Conservation (phyloP, 495 filamentous ascomycete species). For the Aspergillus sclerotiicarbonarius region DNA sequence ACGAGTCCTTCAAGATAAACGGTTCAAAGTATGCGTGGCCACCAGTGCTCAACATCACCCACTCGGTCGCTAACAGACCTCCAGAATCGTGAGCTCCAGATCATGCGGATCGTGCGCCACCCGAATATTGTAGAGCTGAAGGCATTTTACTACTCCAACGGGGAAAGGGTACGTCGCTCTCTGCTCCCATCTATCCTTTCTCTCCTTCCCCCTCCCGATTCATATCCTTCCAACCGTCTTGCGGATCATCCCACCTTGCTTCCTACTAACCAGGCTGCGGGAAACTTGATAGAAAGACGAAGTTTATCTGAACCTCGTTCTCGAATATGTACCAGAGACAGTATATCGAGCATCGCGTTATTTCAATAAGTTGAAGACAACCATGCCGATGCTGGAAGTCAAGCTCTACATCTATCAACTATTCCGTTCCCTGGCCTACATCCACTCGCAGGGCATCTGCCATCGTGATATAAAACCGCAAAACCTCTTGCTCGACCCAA, state of each 20-base stretch:
- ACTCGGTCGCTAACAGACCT: slow-evolving; percentile 32
- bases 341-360: slow-evolving; percentile 98
- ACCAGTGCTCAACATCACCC: slow-evolving; percentile 3
- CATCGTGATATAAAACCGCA: slow-evolving; percentile 99
- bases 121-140: slow-evolving; percentile 99
- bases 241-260: background rate
- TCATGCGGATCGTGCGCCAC: slow-evolving; percentile 98
- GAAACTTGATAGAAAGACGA: slow-evolving; percentile 77
- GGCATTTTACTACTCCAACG: slow-evolving; percentile 99
- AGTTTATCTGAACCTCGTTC: slow-evolving; percentile 96
- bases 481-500: slow-evolving; percentile 89
- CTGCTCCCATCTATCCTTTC: slow-evolving; percentile 10
- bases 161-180: slow-evolving; percentile 71
- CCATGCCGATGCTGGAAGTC: slow-evolving; percentile 97
- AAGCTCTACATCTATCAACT: slow-evolving; percentile 99
- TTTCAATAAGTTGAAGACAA: slow-evolving; percentile 99
- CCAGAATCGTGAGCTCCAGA: slow-evolving; percentile 97
- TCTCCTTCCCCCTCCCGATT: background rate
- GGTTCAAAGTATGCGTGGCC: slow-evolving; percentile 77
- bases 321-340: slow-evolving; percentile 97
- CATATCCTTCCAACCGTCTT: background rate
- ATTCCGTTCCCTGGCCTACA: slow-evolving; percentile 96
- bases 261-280: slow-evolving; percentile 16
- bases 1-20: slow-evolving; percentile 95
- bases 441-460: slow-evolving; percentile 98